Percentiles rank a stretch among this genome's conserved stretches.
Conservation (phyloP, 2,329 filamentous ascomycete genomes). For the Hypoxylon sp. region DNA sequence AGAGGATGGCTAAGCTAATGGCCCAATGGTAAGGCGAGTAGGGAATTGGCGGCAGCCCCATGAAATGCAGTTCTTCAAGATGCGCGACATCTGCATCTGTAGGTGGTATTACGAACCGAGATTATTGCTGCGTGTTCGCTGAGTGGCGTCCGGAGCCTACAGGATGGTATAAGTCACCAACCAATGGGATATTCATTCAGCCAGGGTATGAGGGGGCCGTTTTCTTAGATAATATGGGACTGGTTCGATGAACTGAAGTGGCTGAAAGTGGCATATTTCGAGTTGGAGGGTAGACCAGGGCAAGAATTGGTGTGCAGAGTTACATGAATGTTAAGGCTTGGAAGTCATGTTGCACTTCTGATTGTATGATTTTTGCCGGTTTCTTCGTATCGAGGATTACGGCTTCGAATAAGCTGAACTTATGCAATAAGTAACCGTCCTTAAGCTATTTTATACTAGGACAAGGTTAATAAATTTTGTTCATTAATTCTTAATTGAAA, state of each 20-base stretch:
- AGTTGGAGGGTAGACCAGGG: neutral
- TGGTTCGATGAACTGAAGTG: neutral
- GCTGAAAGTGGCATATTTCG: conserved; percentile 12
- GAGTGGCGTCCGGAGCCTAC: conserved; percentile 4
- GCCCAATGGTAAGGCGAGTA: neutral
- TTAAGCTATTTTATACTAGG: too few relatives aligned
- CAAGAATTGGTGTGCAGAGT: conserved; percentile 16
- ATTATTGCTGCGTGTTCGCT: conserved; percentile 5
- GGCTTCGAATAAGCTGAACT: too few relatives aligned
- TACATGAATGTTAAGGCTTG: too few relatives aligned
- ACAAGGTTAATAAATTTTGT: too few relatives aligned
- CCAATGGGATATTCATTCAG: neutral
- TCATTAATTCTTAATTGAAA: too few relatives aligned
- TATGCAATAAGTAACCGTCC: too few relatives aligned
- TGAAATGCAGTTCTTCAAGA: neutral
- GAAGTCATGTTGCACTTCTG: too few relatives aligned
- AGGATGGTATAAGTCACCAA: neutral
- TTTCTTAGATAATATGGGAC: neutral
- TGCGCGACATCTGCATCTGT: conserved; percentile 4
- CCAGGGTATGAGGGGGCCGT: neutral
- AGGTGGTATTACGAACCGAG: neutral
- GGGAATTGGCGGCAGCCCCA: neutral
- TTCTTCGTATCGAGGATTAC: too few relatives aligned
- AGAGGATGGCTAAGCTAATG: neutral
- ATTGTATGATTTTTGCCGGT: too few relatives aligned